Evolutionary conservation across 2,329 filamentous ascomycete genomes (phyloP).

Genomic region (Colletotrichum shisoi): DNA sequence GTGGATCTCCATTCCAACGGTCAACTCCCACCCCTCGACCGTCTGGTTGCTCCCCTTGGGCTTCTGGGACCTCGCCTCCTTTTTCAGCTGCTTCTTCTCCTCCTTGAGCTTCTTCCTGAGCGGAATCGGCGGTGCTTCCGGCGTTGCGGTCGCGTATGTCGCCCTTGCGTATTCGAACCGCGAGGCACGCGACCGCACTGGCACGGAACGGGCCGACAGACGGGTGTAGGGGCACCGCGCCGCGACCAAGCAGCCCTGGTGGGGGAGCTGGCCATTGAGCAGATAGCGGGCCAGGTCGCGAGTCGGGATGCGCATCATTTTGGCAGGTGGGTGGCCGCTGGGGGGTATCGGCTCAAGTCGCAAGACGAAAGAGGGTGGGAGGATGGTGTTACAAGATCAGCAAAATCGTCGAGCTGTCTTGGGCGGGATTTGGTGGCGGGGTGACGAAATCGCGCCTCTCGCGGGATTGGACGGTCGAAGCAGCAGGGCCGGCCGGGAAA

Average conservation of each 20-base stretch:
- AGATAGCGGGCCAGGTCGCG: constrained; percentile 59
- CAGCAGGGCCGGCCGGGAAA: background rate
- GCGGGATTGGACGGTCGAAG: background rate
- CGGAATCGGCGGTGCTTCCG: constrained; percentile 52
- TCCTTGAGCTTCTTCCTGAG: constrained; percentile 78
- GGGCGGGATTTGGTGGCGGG: background rate
- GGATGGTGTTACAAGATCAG: background rate
- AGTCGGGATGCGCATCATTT: constrained; percentile 57
- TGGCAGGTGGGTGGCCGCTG: background rate
- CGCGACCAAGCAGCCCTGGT: constrained; percentile 52
- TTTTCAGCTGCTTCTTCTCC: constrained; percentile 73
- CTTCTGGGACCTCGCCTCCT: constrained; percentile 62
- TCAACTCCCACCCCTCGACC: constrained; percentile 83
- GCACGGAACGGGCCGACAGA: constrained; percentile 34
- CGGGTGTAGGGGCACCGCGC: constrained; percentile 6
- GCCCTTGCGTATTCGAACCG: background rate
- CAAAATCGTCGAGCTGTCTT: background rate
- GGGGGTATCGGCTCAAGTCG: background rate
- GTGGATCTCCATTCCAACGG: constrained; percentile 96
- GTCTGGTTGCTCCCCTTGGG: constrained; percentile 59
- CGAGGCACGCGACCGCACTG: constrained; percentile 20
- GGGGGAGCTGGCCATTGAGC: constrained; percentile 55
- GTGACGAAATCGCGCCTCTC: background rate
- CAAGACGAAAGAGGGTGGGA: no score
- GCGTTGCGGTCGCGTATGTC: constrained; percentile 44